Evolutionary conservation across 805 yeast genomes (phyloP), one percentile per base, ranked within the genome.

Genomic region (Starmerella khaoyaiensis): DNA sequence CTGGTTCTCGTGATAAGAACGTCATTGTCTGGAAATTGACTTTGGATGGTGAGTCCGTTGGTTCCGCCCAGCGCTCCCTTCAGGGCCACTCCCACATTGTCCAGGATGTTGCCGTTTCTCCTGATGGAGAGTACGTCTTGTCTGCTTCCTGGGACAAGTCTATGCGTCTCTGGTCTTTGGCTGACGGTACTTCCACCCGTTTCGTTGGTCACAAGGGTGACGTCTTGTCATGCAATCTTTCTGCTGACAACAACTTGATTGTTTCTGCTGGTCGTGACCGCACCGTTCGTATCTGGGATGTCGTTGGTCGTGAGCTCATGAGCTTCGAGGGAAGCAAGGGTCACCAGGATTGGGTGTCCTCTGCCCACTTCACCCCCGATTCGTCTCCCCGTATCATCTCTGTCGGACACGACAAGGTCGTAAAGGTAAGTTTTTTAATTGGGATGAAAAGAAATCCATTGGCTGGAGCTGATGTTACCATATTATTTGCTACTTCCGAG

Each of bases 131-230:
- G 61, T 87, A 76, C 74, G 97, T 96, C 61, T 72, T 90, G 65
- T 90, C 98, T 51, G 95, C 93, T 61, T 90, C 98, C 59, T 90
- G 99, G 99, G 98, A 90, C 69, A 83, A 80, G 74, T 86, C 98
- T 62, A 74, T 93, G 65, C 87, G 97, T 76, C 78, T 90, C 63
- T 90, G 99, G 99, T 84, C 83, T 67, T 74, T 90, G 59, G 77
- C 76, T 64, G 73, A 86, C 58, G 99, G 97, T 73, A 76, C 84
- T 62, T 72, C 84, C 66, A 75, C 75, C 65, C 86, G 95, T 72
- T 90, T 87, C 64, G 94, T 79, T 56, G 99, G 98, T 62, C 99
- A 90, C 93, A 75, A 74, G 55, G 81, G 84, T 61, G 99, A 90
- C 67, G 98, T 90, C 55, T 71, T 86, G 70, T 86, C 97, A 49